These are phyloP conservation scores for Citrus inodora DNA, from an alignment of 345 rosid genomes.

Conservation along the genomic window DNA sequence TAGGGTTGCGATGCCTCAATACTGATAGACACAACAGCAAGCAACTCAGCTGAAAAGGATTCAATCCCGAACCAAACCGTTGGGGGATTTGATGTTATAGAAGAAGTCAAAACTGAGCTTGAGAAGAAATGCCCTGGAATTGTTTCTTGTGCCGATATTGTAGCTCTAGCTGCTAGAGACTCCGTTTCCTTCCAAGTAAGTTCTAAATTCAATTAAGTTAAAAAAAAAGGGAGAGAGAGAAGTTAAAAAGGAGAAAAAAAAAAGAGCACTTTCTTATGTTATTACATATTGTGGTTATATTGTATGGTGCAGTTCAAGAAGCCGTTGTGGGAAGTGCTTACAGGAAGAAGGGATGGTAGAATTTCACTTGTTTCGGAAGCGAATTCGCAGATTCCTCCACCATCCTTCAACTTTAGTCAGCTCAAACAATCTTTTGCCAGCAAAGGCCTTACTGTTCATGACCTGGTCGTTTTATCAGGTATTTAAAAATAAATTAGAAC, in stretches of 20 bases:
- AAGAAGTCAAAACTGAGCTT: conserved; percentile 32
- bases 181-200: conserved; percentile 34
- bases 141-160: conserved; percentile 50
- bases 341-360: conserved; percentile 50
- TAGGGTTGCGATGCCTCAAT: conserved; percentile 45
- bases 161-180: conserved; percentile 44
- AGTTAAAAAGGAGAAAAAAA: too few relatives aligned
- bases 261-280: too few relatives aligned
- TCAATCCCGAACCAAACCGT: conserved; percentile 31
- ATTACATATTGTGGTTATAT: background rate
- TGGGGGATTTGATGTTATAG: conserved; percentile 33
- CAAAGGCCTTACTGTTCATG: conserved; percentile 33
- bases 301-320: conserved; percentile 27
- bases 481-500: background rate
- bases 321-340: conserved; percentile 36
- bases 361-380: conserved; percentile 30
- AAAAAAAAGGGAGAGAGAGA: too few relatives aligned
- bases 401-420: conserved; percentile 22
- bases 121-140: conserved; percentile 40
- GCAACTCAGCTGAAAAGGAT: conserved; percentile 32
- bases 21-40: conserved; percentile 27
- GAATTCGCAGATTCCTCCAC: conserved; percentile 19
- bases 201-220: background rate
- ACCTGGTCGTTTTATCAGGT: conserved; percentile 52
- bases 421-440: conserved; percentile 32